Evolutionary conservation across 768 basidiomycete species (phyloP), one percentile per base, ranked within the genome.

Genomic region (Mycena pura): DNA sequence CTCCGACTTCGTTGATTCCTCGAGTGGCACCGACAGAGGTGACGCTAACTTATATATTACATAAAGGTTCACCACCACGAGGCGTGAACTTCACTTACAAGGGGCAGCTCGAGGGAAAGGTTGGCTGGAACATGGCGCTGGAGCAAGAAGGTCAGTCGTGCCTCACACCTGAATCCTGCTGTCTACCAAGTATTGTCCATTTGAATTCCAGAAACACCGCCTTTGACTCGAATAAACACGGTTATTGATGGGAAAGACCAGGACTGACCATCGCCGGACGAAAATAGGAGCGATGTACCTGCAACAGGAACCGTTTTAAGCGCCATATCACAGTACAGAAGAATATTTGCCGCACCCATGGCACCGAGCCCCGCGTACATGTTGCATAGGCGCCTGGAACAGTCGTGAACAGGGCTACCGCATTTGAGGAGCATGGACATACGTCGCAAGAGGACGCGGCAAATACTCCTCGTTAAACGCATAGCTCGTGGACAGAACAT

Each of bases 101-200:
- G 40, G 79, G 78, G 55, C 79, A 87, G 1, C 77, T 66, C n/a
- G 82, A 75, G 4, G 86, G 86, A 72, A 86, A 85, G 70, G 78
- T 64, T 27, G 68, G 68, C 25, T 68, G 57, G 54, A 70, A 70
- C 9, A 52, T 67, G 15, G 65, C 60, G 68, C 67, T 57, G 13
- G 7, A 57, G 36, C n/a, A n/a, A n/a, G n/a, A n/a, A n/a, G n/a
- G n/a, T n/a, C n/a, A n/a, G n/a, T n/a, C n/a, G n/a, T n/a, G n/a
- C n/a, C n/a, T n/a, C n/a, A n/a, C n/a, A n/a, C n/a, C n/a, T n/a
- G n/a, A n/a, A n/a, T n/a, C n/a, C n/a, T n/a, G n/a, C n/a, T n/a
- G n/a, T n/a, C n/a, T n/a, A n/a, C n/a, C n/a, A n/a, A n/a, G n/a
- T n/a, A n/a, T n/a, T n/a, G n/a, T 70, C 39, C 14, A 52, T 48